Percentiles rank a stretch among this genome's conserved stretches.
Evolutionary conservation across 139 green algal genomes (phyloP).

Genomic region (Chlorella sp.): DNA sequence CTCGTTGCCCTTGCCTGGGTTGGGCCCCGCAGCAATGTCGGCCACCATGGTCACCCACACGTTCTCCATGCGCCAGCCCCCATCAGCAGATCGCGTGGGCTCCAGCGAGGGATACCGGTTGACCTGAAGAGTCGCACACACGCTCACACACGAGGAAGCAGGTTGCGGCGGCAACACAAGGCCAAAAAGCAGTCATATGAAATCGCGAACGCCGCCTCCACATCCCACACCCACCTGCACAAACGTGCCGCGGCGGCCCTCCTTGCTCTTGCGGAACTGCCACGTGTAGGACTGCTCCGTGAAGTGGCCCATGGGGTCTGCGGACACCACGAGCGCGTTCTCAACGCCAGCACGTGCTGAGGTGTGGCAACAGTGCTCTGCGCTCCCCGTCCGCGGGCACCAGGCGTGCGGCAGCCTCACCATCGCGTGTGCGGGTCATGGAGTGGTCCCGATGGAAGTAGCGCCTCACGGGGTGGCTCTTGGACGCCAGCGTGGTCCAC

Average conservation of each 20-base stretch:
- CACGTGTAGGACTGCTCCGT: neutral
- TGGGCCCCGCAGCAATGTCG: neutral
- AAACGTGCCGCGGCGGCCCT: neutral
- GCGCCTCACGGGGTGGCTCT: no score
- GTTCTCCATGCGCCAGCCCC: slow-evolving; percentile 18
- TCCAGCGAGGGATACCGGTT: slow-evolving; percentile 10
- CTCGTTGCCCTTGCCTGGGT: neutral
- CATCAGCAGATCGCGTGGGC: slow-evolving; percentile 6
- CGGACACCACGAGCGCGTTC: no score
- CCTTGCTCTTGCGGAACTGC: neutral
- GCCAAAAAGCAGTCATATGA: neutral
- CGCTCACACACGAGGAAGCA: neutral
- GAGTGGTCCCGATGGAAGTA: no score
- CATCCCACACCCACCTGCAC: neutral
- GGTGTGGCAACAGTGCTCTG: no score
- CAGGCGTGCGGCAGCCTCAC: no score
- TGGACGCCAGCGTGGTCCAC: no score
- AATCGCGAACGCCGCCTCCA: neutral
- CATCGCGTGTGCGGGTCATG: no score
- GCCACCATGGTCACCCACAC: neutral
- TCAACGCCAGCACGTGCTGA: no score
- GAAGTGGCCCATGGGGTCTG: no score
- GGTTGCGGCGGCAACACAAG: neutral
- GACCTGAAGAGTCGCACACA: neutral
- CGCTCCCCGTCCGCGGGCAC: no score